These are phyloP conservation scores for Acanthamoeba healyi DNA, from an alignment of 208 protist species.

Conservation along the genomic window DNA sequence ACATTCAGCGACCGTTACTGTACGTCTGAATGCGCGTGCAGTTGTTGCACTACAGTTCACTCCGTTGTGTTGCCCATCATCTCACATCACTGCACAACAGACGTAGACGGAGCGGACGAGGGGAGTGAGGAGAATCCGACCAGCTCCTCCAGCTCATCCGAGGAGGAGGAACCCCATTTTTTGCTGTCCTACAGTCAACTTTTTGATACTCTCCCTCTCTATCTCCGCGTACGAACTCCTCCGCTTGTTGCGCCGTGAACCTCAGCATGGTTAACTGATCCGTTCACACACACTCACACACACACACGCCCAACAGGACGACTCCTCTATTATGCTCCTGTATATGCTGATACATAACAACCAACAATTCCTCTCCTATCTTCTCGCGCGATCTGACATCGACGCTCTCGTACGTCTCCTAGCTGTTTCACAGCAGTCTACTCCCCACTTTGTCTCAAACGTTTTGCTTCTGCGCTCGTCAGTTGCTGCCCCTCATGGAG, in stretches of 20 bases:
- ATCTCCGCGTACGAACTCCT: not conserved
- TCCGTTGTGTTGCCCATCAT: not conserved
- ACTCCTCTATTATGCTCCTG: not conserved
- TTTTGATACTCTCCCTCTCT: constrained; percentile 3
- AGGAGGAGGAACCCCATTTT: not conserved
- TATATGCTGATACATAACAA: constrained; percentile 62
- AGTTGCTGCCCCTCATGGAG: constrained; percentile 2
- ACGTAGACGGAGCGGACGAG: not conserved
- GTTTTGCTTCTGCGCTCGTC: not conserved
- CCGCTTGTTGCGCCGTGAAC: not conserved
- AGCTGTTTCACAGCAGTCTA: no score
- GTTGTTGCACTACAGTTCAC: not conserved
- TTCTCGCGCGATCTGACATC: constrained; percentile 40
- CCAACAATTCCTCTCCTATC: constrained; percentile 51
- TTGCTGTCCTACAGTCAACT: constrained; percentile 51
- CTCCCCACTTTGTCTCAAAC: no score
- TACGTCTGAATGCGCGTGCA: not conserved
- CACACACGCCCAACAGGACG: not conserved
- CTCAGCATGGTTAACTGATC: no score
- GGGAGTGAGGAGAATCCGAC: not conserved
- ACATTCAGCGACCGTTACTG: constrained; percentile 38
- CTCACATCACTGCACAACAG: not conserved
- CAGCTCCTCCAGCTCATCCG: not conserved
- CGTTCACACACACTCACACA: not conserved
- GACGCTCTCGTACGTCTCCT: constrained; percentile 8